Evolutionary conservation across 1,139 yeast genomes (phyloP), one percentile per base, ranked within the genome.

Genomic region (Geotrichum cucujoidarum): DNA sequence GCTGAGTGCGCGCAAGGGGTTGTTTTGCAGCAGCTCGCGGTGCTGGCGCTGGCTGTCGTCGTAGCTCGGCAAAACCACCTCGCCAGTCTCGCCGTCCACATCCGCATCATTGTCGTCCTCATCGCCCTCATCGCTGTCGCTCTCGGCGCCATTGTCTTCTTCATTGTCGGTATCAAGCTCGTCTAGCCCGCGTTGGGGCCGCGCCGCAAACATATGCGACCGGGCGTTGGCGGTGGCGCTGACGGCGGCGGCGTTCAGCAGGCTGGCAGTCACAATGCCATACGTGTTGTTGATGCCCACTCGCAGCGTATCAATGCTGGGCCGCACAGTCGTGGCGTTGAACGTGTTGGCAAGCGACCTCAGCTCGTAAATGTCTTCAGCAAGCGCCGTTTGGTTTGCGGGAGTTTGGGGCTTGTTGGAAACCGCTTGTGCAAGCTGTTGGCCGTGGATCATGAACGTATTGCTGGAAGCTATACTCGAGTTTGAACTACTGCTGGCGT

Each of bases 1-100:
- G 2, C 43, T 35, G 20, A 43, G 39, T 4, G 53, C 48, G 14
- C 35, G 27, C 20, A 29, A 36, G 7, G 45, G 45, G 24, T 35
- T 35, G 38, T 51, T 46, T 21, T 51, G 37, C 31, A 51, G 22
- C 18, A 51, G 44, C 37, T 49, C 54, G 10, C 35, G 39, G 29
- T 51, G 54, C 29, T 49, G 44, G 14, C 53, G 42, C 24, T 51
- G 51, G 29, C 51, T 47, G 22, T 49, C 54, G 21, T 49, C 52
- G 30, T 51, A 51, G 40, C 52, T 51, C 3, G 54, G 54, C 11
- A 51, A 25, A 7, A 36, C 17, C 8, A 25, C 30, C 8, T 42
- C 45, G 13, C 37, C 43, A 2, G 20, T 38, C 10, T 39, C 41
- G 3, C 27, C 42, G 14, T 24, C 27, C 10, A 20, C 45, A 3